phyloP scores from a whole-genome alignment of 2,329 filamentous ascomycete species.

The Arthrobotrys megalospora region DNA sequence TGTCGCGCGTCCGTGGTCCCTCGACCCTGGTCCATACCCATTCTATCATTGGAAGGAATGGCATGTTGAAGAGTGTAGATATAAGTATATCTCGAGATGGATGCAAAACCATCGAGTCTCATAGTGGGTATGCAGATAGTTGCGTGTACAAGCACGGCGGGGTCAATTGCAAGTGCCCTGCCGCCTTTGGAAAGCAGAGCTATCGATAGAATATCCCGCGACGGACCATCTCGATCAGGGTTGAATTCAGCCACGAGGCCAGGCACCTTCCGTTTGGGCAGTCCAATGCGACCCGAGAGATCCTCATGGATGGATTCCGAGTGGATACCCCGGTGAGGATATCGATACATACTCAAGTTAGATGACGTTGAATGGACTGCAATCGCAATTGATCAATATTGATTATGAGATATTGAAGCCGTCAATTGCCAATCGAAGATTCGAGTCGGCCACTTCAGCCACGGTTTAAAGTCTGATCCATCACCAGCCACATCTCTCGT shows the following conservation, averaged over 20 bases:
- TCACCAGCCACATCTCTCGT: neutral
- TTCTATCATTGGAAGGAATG: neutral
- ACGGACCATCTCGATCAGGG: neutral
- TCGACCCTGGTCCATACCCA: constrained; percentile 10
- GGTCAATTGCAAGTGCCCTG: no score
- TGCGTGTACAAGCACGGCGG: no score
- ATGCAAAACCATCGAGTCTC: no score
- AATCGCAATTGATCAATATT: neutral
- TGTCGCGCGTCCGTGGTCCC: constrained; percentile 4
- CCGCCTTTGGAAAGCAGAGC: no score
- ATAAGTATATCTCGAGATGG: neutral
- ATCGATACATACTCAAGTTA: no score
- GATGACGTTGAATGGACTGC: neutral
- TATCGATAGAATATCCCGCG: no score
- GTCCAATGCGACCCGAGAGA: constrained; percentile 30
- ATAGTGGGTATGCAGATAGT: no score
- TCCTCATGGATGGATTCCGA: neutral
- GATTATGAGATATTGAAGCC: neutral
- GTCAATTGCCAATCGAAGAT: neutral
- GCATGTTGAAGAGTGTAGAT: neutral
- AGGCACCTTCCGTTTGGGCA: neutral
- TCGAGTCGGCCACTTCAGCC: neutral
- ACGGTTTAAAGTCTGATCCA: neutral
- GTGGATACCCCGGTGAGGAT: neutral
- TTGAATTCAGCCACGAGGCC: constrained; percentile 6